Conservation (phyloP, 495 filamentous ascomycete genomes). For the Xylaria castorea region DNA sequence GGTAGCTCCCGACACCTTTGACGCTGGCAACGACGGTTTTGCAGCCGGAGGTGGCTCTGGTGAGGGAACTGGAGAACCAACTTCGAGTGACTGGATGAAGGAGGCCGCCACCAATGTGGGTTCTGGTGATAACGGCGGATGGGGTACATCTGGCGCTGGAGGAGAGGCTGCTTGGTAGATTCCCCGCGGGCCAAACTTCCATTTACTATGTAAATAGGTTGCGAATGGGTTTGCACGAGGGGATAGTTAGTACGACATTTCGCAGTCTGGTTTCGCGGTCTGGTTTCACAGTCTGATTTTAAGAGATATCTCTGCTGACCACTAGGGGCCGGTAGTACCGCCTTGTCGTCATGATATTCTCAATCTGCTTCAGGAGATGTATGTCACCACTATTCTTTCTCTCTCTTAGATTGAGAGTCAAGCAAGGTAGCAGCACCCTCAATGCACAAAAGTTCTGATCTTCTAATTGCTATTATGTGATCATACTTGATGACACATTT, state of each 20-base stretch:
- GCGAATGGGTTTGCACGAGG: background rate
- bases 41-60: background rate
- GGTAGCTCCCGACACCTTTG: conserved; percentile 27
- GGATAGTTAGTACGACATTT: background rate
- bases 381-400: background rate
- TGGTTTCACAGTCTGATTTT: background rate
- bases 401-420: background rate
- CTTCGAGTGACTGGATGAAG: conserved; percentile 20
- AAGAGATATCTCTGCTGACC: background rate
- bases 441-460: conserved; percentile 1
- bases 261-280: background rate
- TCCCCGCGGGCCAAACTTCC: background rate
- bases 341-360: conserved; percentile 15
- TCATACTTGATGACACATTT: background rate
- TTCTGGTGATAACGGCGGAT: background rate
- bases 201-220: background rate
- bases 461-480: background rate
- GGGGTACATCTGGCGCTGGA: background rate
- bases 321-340: background rate
- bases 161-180: background rate
- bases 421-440: conserved; percentile 8
- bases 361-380: conserved; percentile 4
- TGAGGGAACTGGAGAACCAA: background rate
- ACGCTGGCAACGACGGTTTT: background rate
- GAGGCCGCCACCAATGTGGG: background rate